Percentiles rank a stretch among this genome's conserved stretches.
phyloP scores from a whole-genome alignment of 1,284 basidiomycete species.

The Puccinia horiana region DNA sequence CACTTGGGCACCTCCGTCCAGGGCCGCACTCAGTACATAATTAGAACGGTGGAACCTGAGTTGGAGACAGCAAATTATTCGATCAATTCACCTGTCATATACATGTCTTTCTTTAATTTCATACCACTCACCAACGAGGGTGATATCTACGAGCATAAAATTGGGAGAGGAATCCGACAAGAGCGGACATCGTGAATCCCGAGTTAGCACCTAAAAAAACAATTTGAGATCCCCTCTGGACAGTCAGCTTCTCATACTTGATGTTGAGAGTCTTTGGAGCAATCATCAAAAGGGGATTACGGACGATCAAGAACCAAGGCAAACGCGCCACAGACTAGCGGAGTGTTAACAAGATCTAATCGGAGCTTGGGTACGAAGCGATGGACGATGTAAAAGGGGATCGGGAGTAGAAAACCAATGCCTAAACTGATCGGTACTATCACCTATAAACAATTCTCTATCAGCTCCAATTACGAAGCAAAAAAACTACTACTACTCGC shows the following conservation, averaged over 20 bases:
- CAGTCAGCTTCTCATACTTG: neutral
- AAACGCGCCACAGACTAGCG: conserved; percentile 40
- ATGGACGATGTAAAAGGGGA: conserved; percentile 33
- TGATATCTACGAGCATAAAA: conserved; percentile 46
- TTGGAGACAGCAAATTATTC: neutral
- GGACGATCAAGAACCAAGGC: conserved; percentile 38
- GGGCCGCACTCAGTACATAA: conserved; percentile 44
- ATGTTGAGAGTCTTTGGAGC: too few species aligned
- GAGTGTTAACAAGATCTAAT: conserved; percentile 37
- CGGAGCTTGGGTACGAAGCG: conserved; percentile 17
- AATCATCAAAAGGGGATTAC: neutral
- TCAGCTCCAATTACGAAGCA: neutral
- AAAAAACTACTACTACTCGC: too few species aligned
- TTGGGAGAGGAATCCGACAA: conserved; percentile 38
- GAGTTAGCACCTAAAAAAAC: conserved; percentile 29
- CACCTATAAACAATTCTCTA: neutral
- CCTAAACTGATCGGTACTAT: conserved; percentile 33
- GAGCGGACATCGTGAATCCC: conserved; percentile 25
- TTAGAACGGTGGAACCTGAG: conserved; percentile 41
- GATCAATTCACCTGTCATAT: too few species aligned
- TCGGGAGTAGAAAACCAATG: conserved; percentile 28
- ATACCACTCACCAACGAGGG: conserved; percentile 35
- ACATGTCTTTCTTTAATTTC: neutral
- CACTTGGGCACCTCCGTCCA: conserved; percentile 49
- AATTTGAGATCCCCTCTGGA: neutral